Evolutionary conservation across 129 eudicot species (phyloP).

Genomic region (Chrysanthemum makinoi): DNA sequence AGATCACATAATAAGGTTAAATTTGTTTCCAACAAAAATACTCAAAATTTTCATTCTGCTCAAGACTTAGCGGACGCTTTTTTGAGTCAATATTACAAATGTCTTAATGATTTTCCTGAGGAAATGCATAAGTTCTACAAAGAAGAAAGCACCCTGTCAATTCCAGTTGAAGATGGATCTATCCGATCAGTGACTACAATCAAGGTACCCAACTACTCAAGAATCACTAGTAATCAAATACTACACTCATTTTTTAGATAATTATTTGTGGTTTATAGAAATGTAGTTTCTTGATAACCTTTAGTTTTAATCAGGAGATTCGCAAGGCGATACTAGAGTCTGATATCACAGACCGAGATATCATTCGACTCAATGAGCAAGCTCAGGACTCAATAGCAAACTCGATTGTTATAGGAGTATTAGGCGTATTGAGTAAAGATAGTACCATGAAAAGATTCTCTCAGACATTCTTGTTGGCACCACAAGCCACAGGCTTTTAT

Average conservation of each 20-base stretch:
- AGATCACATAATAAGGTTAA: too few species aligned
- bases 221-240: not conserved
- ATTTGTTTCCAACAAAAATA: not conserved
- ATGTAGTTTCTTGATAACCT: not conserved
- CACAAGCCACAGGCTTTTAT: conserved; percentile 27
- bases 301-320: conserved; percentile 28
- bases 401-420: conserved; percentile 20
- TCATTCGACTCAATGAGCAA: conserved; percentile 1
- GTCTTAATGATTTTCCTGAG: conserved; percentile 8
- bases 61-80: conserved; percentile 14
- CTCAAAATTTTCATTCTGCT: not conserved
- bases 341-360: not conserved
- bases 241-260: not conserved
- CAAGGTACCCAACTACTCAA: conserved; percentile 16
- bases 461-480: conserved; percentile 33
- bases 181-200: not conserved
- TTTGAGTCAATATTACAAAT: conserved; percentile 8
- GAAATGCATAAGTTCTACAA: conserved; percentile 17
- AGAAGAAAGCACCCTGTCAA: conserved; percentile 22
- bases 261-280: not conserved
- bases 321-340: conserved; percentile 13
- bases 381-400: conserved; percentile 20
- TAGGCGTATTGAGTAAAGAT: conserved; percentile 25
- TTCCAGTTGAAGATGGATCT: conserved; percentile 17
- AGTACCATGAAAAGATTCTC: conserved; percentile 7